These are phyloP conservation scores for Amanita rubescens DNA, from an alignment of 768 basidiomycete genomes.

Conservation along the genomic window DNA sequence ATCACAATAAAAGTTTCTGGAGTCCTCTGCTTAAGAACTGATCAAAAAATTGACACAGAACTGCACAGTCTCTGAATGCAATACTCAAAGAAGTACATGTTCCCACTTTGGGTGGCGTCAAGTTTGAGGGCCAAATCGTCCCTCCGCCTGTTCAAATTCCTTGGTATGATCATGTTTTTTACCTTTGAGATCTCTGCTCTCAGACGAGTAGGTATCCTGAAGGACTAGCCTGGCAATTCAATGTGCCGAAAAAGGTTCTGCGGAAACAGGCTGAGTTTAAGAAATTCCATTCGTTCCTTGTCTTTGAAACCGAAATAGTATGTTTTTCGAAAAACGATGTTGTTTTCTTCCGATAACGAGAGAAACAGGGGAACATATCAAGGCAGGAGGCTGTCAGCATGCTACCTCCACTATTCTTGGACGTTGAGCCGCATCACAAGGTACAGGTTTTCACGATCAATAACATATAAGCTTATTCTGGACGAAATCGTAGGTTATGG, in stretches of 20 bases:
- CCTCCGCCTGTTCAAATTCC: constrained; percentile 78
- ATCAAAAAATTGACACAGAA: constrained; percentile 34
- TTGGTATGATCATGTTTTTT: constrained; percentile 49
- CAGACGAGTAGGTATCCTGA: constrained; percentile 73
- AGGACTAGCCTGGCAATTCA: constrained; percentile 94
- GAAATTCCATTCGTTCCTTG: constrained; percentile 91
- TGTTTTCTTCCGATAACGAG: background rate
- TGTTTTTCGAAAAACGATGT: background rate
- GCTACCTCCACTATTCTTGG: constrained; percentile 94
- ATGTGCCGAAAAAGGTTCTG: constrained; percentile 81
- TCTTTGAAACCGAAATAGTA: constrained; percentile 96
- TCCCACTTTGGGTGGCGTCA: constrained; percentile 61
- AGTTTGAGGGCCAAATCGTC: constrained; percentile 68
- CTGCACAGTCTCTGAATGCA: constrained; percentile 67
- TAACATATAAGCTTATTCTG: background rate
- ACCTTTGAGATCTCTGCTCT: background rate
- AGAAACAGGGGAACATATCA: constrained; percentile 80
- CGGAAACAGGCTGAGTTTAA: constrained; percentile 88
- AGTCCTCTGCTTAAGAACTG: background rate
- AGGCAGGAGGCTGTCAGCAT: constrained; percentile 98
- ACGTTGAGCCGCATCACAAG: constrained; percentile 88
- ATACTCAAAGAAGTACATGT: constrained; percentile 75
- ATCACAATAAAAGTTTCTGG: background rate
- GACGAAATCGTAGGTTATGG: constrained; percentile 56
- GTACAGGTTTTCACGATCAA: constrained; percentile 28